phyloP scores from a whole-genome alignment of 208 protist species.

The Naegleria lovaniensis region DNA sequence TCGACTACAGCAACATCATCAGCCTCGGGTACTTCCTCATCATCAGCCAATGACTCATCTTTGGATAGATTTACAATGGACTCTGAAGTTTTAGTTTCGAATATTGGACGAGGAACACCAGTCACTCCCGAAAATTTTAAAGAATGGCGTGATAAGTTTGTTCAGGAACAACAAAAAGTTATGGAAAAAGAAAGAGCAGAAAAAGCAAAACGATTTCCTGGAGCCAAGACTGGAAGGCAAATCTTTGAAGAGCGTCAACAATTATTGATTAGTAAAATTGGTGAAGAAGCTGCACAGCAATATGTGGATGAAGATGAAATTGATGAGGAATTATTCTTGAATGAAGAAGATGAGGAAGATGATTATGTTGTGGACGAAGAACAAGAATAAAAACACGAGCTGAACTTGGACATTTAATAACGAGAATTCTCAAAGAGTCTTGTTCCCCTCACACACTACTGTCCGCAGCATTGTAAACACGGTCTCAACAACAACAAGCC shows the following conservation, averaged over 20 bases:
- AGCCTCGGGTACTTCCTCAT: neutral
- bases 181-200: neutral
- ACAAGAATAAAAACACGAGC: neutral
- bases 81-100: neutral
- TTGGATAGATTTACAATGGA: neutral
- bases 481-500: too few species aligned
- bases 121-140: slow-evolving; percentile 13
- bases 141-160: neutral
- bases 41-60: neutral
- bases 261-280: neutral
- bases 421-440: too few species aligned
- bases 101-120: neutral
- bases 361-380: neutral
- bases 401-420: too few species aligned
- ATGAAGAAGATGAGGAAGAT: slow-evolving; percentile 13
- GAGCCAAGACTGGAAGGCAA: neutral
- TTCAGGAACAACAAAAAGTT: neutral
- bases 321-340: slow-evolving; percentile 19
- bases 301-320: neutral
- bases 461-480: too few species aligned
- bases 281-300: neutral
- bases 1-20: neutral
- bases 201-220: neutral
- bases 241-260: slow-evolving; percentile 10
- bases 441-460: too few species aligned